Evolutionary conservation across 257 asterid species (phyloP), one percentile per base, ranked within the genome.

Genomic region (Plantago elongata): DNA sequence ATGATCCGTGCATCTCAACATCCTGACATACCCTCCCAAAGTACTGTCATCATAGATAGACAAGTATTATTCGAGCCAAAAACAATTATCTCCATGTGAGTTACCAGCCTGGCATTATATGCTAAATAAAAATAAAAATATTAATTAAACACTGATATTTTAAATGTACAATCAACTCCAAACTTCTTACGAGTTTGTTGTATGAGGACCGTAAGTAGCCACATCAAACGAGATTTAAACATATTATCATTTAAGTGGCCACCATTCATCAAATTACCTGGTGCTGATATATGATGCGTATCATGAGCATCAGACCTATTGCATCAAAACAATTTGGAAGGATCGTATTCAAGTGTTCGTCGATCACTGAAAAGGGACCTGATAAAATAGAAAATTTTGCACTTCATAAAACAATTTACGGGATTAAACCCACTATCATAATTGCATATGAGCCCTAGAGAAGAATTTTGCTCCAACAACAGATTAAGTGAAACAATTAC

Each of bases 271-370:
- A 55, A n/a, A 38, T 30, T 82, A 93, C 99, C 96, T 85, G 99
- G 84, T 89, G 96, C 81, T 87, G 97, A 79, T 93, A 90, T 77
- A 93, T 79, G 67, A 93, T 87, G 62, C 99, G 95, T 68, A 93
- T 93, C 99, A 93, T 87, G 75, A 89, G 95, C 99, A 93, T 86
- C 72, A 89, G 76, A 65, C 97, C 99, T 76, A 89, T 93, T 18
- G 99, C 99, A 65, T 93, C 99, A 75, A 75, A 89, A 77, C 88
- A 87, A 75, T 85, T 93, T 46, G 94, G 88, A 68, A 93, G 97
- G 63, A 89, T 73, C 22, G 87, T 73, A 78, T 82, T 81, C 66
- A 93, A 76, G 76, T 85, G 99, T 63, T 93, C 99, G 14, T 93
- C 96, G 69, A 89, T 83, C 54, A 93, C 96, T 17, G 88, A 62